These are phyloP conservation scores for Gyrodon lividus DNA, from an alignment of 768 basidiomycete genomes.

Conservation along the genomic window DNA sequence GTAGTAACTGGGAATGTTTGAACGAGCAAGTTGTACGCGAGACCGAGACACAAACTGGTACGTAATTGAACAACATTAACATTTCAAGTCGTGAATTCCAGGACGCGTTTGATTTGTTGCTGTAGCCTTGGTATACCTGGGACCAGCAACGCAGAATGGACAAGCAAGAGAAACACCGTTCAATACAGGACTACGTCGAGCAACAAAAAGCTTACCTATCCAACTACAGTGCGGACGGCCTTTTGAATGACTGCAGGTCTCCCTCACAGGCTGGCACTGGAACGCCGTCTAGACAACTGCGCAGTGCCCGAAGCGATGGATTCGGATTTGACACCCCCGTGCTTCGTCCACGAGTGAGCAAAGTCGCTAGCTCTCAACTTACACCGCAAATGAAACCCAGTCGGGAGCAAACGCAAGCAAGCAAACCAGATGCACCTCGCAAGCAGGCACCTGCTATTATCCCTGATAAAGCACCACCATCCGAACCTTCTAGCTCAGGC, in stretches of 20 bases:
- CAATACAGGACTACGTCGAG: constrained; percentile 48
- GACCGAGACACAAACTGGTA: too few species aligned
- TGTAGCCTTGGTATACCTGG: neutral
- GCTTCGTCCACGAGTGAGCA: constrained; percentile 46
- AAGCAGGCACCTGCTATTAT: neutral
- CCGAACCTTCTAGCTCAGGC: neutral
- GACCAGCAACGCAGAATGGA: constrained; percentile 5
- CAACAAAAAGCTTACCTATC: constrained; percentile 47
- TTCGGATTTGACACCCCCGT: constrained; percentile 55
- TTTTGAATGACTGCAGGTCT: constrained; percentile 5
- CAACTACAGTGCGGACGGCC: constrained; percentile 44
- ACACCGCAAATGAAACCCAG: neutral
- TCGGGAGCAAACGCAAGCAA: neutral
- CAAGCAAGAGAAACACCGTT: constrained; percentile 40
- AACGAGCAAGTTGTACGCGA: too few species aligned
- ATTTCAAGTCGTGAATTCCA: neutral
- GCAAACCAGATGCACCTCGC: neutral
- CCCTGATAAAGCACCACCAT: neutral
- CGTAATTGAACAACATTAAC: too few species aligned
- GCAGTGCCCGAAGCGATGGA: constrained; percentile 8
- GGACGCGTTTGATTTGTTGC: too few species aligned
- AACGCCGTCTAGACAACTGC: constrained; percentile 12
- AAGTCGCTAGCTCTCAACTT: constrained; percentile 1
- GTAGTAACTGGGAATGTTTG: too few species aligned
- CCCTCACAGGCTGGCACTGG: neutral